phyloP scores from a whole-genome alignment of 1,284 basidiomycete genomes.

The Cryptococcus sp. region DNA sequence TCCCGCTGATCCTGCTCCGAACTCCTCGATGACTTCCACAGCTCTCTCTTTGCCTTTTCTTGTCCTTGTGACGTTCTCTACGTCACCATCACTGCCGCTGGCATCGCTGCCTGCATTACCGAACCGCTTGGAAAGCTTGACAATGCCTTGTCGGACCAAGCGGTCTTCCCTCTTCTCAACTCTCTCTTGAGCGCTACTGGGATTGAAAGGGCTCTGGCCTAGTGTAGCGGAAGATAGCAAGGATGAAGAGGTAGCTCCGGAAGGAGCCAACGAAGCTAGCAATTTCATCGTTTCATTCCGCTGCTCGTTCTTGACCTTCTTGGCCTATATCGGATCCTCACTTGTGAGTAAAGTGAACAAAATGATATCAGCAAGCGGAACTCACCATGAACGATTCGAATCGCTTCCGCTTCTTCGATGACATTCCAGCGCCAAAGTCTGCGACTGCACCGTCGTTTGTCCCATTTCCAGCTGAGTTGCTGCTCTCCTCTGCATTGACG shows the following conservation, averaged over 20 bases:
- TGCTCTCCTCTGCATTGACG: slow-evolving; percentile 39
- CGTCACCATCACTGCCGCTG: slow-evolving; percentile 50
- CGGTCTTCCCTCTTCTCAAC: slow-evolving; percentile 77
- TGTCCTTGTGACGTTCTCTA: slow-evolving; percentile 56
- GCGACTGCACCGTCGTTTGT: slow-evolving; percentile 16
- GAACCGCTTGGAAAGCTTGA: slow-evolving; percentile 58
- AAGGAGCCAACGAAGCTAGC: slow-evolving; percentile 38
- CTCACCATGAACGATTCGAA: slow-evolving; percentile 57
- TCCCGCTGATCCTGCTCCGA: slow-evolving; percentile 45
- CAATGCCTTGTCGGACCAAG: slow-evolving; percentile 67
- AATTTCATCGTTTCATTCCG: slow-evolving; percentile 45
- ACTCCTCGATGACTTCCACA: slow-evolving; percentile 65
- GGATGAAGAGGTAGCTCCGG: slow-evolving; percentile 28
- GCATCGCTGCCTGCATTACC: slow-evolving; percentile 58
- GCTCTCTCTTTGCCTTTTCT: slow-evolving; percentile 62
- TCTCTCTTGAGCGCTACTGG: slow-evolving; percentile 56
- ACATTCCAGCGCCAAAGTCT: slow-evolving; percentile 41
- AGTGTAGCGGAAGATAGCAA: slow-evolving; percentile 39
- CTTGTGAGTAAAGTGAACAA: background rate
- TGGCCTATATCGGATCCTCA: slow-evolving; percentile 30
- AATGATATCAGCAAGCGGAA: background rate
- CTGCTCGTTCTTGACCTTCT: slow-evolving; percentile 51
- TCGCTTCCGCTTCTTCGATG: slow-evolving; percentile 52
- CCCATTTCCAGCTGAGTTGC: slow-evolving; percentile 47
- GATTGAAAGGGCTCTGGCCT: slow-evolving; percentile 48